A percentile compares a stretch with the other conserved stretches of the same genome.
Conservation (phyloP, 306 rosid species). For the Glycine tomentella region DNA sequence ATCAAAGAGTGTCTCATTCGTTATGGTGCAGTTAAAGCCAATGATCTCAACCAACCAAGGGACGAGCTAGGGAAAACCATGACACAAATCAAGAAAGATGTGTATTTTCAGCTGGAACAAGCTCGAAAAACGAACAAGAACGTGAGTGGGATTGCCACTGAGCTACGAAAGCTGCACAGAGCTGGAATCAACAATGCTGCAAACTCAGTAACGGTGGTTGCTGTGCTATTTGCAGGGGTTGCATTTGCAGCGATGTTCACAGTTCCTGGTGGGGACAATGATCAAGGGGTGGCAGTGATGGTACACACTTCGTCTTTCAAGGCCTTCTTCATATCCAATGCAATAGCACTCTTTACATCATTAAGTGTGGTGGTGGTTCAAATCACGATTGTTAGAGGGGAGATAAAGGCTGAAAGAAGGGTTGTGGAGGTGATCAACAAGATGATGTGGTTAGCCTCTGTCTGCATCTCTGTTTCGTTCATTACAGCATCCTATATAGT, state of each 20-base stretch:
- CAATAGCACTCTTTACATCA: conserved; percentile 77
- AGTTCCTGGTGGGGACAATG: conserved; percentile 80
- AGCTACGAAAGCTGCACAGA: conserved; percentile 74
- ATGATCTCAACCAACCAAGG: conserved; percentile 82
- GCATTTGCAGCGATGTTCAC: conserved; percentile 90
- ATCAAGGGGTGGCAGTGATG: conserved; percentile 63
- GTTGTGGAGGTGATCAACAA: conserved; percentile 87
- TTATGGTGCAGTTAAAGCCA: conserved; percentile 70
- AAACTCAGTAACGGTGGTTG: conserved; percentile 86
- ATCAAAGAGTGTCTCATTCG: conserved; percentile 68
- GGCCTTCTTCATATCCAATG: conserved; percentile 75
- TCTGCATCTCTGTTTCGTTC: conserved; percentile 74
- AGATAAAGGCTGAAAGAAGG: conserved; percentile 72
- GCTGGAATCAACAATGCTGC: conserved; percentile 84
- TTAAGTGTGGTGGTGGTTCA: conserved; percentile 88
- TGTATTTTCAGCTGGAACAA: conserved; percentile 84
- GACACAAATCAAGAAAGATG: conserved; percentile 78
- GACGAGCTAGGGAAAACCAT: conserved; percentile 83
- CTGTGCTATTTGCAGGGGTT: conserved; percentile 85
- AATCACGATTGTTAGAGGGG: conserved; percentile 87
- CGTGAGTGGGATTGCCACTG: conserved; percentile 76
- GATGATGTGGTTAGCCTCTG: conserved; percentile 94
- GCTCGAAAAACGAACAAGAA: conserved; percentile 80
- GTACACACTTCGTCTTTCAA: conserved; percentile 59
- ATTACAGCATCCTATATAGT: conserved; percentile 79